Evolutionary conservation across 768 basidiomycete genomes (phyloP).

Genomic region (Agaricus subrufescens): DNA sequence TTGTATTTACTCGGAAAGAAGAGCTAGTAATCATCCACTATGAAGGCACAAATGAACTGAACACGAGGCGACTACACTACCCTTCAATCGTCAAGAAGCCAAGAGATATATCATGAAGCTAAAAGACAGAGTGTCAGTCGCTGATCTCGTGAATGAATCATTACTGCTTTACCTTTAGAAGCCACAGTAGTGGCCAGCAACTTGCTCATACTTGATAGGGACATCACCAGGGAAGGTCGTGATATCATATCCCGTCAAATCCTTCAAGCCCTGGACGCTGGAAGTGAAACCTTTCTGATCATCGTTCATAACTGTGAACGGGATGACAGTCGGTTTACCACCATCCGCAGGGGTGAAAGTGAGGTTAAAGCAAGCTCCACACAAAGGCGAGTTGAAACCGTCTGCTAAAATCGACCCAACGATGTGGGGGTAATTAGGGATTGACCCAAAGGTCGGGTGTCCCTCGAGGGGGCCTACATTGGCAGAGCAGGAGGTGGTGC

Average conservation of each 20-base stretch:
- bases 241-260: background rate
- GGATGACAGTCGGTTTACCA: background rate
- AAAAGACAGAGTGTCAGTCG: too few relatives aligned
- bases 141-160: too few relatives aligned
- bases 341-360: constrained; percentile 5
- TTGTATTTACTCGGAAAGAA: too few relatives aligned
- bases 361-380: constrained; percentile 8
- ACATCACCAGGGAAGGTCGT: constrained; percentile 2
- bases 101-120: too few relatives aligned
- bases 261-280: background rate
- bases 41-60: too few relatives aligned
- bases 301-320: constrained; percentile 10
- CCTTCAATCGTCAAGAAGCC: too few relatives aligned
- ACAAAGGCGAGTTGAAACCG: constrained; percentile 7
- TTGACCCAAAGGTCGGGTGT: constrained; percentile 7
- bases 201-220: constrained; percentile 1
- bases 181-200: constrained; percentile 2
- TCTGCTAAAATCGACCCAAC: constrained; percentile 3
- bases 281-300: background rate
- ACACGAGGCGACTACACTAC: too few relatives aligned
- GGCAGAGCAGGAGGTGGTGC: constrained; percentile 8
- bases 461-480: constrained; percentile 2
- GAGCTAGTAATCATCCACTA: too few relatives aligned
- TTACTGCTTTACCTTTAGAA: background rate
- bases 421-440: constrained; percentile 9